phyloP scores from a whole-genome alignment of 1,139 yeast species.

The Sugiyamaella novakii region DNA sequence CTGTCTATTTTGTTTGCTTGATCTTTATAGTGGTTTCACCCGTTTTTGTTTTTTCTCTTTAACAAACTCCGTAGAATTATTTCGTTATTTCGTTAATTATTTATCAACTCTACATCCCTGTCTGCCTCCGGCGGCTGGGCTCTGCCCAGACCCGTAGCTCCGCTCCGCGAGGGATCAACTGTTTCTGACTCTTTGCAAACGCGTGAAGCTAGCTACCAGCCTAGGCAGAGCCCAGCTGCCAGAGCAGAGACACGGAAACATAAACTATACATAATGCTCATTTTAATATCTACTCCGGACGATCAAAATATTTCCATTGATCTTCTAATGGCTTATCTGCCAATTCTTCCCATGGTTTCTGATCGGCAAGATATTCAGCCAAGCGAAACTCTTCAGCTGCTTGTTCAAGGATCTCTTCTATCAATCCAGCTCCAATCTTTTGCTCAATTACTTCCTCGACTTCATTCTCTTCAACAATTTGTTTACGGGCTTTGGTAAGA shows the following conservation, averaged over 20 bases:
- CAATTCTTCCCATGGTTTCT: slow-evolving; percentile 59
- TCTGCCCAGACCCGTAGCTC: not conserved
- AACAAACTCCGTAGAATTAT: slow-evolving; percentile 13
- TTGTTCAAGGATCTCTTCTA: slow-evolving; percentile 80
- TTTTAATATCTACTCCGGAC: slow-evolving; percentile 19
- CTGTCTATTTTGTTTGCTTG: not conserved
- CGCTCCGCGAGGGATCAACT: not conserved
- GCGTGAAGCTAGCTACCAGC: not conserved
- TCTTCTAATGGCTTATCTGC: slow-evolving; percentile 46
- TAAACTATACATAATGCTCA: slow-evolving; percentile 7
- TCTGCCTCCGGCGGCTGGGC: slow-evolving; percentile 3
- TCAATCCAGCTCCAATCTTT: slow-evolving; percentile 78
- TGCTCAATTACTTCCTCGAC: slow-evolving; percentile 69
- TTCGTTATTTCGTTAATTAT: slow-evolving; percentile 9
- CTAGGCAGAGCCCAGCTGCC: not conserved
- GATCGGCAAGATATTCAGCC: slow-evolving; percentile 65
- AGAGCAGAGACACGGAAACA: not conserved
- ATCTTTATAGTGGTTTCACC: not conserved
- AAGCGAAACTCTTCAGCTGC: slow-evolving; percentile 79
- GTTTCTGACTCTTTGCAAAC: too few species aligned
- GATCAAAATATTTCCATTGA: slow-evolving; percentile 44
- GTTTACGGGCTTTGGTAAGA: slow-evolving; percentile 68
- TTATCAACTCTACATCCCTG: not conserved
- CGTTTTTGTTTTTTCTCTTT: not conserved
- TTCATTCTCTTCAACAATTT: slow-evolving; percentile 65